Conservation (phyloP, 2,329 filamentous ascomycete species). For the Aciculosporium take region DNA sequence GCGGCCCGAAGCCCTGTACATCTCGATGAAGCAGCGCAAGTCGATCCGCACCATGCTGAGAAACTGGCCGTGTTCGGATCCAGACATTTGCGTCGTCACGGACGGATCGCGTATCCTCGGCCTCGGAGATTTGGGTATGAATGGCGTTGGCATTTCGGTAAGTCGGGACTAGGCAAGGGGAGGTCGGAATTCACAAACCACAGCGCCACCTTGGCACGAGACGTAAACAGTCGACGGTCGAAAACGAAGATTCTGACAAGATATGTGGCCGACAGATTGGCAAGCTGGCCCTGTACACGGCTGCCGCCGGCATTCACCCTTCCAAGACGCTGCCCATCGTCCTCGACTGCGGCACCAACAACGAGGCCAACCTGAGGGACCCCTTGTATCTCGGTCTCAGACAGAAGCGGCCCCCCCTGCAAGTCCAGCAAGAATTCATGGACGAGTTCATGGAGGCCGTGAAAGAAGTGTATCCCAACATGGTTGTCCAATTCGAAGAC, state of each 20-base stretch:
- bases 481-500: constrained; percentile 86
- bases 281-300: constrained; percentile 90
- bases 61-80: constrained; percentile 83
- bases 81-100: constrained; percentile 93
- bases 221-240: background rate
- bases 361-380: constrained; percentile 51
- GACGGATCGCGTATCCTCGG: constrained; percentile 89
- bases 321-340: constrained; percentile 64
- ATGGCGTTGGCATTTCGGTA: constrained; percentile 93
- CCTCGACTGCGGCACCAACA: constrained; percentile 51
- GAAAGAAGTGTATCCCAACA: constrained; percentile 54
- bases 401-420: constrained; percentile 61
- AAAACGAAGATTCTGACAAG: constrained; percentile 1
- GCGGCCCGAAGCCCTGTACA: constrained; percentile 86
- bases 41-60: constrained; percentile 75
- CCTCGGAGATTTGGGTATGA: constrained; percentile 87
- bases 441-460: constrained; percentile 94
- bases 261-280: constrained; percentile 53
- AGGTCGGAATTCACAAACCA: background rate
- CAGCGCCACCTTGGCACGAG: background rate
- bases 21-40: constrained; percentile 87
- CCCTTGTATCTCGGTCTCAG: constrained; percentile 82
- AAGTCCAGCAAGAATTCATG: constrained; percentile 80
- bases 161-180: too few species aligned
- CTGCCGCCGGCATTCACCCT: constrained; percentile 87